Base-by-base conservation (phyloP, 192 early-diverging fungal genomes). In the Phycomyces nitens region DNA sequence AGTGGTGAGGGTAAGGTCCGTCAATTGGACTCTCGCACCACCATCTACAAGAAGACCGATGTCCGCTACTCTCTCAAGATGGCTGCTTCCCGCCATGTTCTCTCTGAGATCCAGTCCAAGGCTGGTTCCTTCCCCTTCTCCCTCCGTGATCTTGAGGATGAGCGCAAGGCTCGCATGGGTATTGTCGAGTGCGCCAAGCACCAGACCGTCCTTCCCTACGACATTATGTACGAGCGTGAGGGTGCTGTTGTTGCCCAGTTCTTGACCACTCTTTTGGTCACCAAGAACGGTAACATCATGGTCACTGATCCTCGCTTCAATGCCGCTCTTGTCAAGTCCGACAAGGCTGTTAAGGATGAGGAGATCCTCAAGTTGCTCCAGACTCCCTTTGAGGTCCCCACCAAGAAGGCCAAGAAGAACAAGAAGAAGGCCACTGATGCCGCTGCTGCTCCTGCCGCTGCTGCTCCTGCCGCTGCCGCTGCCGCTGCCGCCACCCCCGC, bases 111-210 rank as follows among this genome's bases (percentile, higher is more conserved):
- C 72, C 83, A 81, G 56, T 85, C 81, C 60, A 82, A 87, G 76
- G 92, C 89, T 72, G 91, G 91, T 53, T 78, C 77, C 43, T 95
- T 96, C 83, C 92, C 92, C 47, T 98, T 98, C 81, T 83, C 89
- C 54, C 74, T 96, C 55, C 84, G 91, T 53, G 76, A 86, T 62
- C 86, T 93, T 73, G 89, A 88, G 3, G 96, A 98, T 79, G 91
- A 94, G 79, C 89, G 88, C 74, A 94, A 92, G 81, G 92, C 86
- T 26, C 88, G 92, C 62, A 84, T 95, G 86, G 96, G 96, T 61
- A 84, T 98, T 51, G 75, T 90, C 49, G 96, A 98, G 77, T 94
- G 89, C 77, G 80, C 80, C 65, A 91, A 89, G 84, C 87, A 89
- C 75, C 76, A 81, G 54, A 84, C 94, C 44, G 90, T 94, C 51